Conservation (phyloP, 495 filamentous ascomycete genomes). For the Astrothelium subdiscretum region DNA sequence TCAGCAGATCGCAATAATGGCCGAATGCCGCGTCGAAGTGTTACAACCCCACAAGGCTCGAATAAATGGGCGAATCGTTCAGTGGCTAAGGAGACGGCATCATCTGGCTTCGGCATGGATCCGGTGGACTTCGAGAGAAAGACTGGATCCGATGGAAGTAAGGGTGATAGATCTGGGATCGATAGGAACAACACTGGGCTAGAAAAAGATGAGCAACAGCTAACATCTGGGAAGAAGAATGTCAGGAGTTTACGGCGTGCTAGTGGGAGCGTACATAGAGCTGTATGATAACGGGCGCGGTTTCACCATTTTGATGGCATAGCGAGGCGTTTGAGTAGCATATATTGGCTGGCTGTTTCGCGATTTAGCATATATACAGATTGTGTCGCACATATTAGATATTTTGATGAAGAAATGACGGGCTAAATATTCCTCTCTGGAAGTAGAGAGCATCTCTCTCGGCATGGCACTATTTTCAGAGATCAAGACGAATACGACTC, state of each 20-base stretch:
- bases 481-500: too few relatives aligned
- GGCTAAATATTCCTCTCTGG: too few relatives aligned
- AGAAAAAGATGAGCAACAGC: background rate
- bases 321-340: background rate
- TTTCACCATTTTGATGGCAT: background rate
- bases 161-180: background rate
- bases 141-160: background rate
- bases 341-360: background rate
- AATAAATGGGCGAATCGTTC: constrained; percentile 3
- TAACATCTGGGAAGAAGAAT: background rate
- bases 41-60: constrained; percentile 1
- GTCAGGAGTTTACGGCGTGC: background rate
- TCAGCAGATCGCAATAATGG: background rate
- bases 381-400: background rate
- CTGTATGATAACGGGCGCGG: background rate
- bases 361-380: background rate
- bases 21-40: background rate
- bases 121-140: background rate
- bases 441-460: too few relatives aligned
- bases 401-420: background rate
- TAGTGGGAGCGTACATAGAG: background rate
- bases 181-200: background rate
- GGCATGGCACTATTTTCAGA: too few relatives aligned
- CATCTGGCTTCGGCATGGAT: constrained; percentile 3
- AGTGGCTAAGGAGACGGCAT: background rate